Base-by-base conservation (phyloP, 495 filamentous ascomycete species). In the Aspergillus bridgeri region DNA sequence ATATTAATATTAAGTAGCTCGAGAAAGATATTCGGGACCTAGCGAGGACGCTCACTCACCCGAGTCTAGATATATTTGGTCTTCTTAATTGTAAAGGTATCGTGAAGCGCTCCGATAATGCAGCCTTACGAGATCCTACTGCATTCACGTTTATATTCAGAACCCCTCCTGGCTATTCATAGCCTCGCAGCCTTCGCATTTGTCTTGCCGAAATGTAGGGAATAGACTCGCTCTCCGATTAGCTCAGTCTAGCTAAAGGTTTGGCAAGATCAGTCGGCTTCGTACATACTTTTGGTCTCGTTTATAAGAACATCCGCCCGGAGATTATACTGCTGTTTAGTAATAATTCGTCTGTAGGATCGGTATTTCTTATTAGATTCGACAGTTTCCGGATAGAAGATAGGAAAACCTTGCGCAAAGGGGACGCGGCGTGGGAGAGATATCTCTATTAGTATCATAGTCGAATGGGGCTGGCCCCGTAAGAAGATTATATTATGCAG, bases 261-360 rank as follows among this genome's bases (percentile, higher is more conserved):
- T 61, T 80, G 15, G 69, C 72, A 0, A 63, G 61, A 17, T 66
- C 79, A 2, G 61, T 81, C 11, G 59, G 67, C 24, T 77, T 65
- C 49, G 55, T 79, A 7, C 79, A 82, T 53, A 59, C 69, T 0
- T 60, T 66, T 29, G 60, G 65, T 2, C 76, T 77, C 48, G 75
- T 79, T 5, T 78, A 82, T 61, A 80, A 81, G 56, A 76, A 74
- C 49, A 71, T 81, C 38, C 64, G 70, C 5, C 75, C 79, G 11
- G 77, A 79, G 25, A 76, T 60, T 1, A 66, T 79, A 13, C 25
- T 75, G 6, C 42, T 73, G 21, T 72, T 75, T 19, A 38, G 59
- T 22, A 64, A 58, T 44, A 8, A 60, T 5, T 44, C 52, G 0
- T 38, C 63, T 2, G 43, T 69, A 0, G 66, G 60, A 19, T 49